Evolutionary conservation across 352 stramenopile genomes (phyloP).

Genomic region (Thraustotheca clavata): DNA sequence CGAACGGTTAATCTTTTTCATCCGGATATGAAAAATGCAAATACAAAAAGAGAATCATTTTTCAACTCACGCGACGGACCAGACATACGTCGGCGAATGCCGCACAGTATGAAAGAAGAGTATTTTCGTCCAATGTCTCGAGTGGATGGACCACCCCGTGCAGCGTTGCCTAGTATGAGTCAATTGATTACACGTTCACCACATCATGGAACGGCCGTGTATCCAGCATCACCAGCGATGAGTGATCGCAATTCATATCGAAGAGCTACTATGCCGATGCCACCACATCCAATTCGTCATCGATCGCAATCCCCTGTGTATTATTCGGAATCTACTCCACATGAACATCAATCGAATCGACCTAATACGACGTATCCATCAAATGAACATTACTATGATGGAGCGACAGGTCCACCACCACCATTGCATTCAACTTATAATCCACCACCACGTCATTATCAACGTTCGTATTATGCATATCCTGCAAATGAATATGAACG

Average conservation of each 20-base stretch:
- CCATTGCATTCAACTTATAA: not conserved
- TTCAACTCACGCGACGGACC: not conserved
- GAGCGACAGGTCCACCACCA: not conserved
- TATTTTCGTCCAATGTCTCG: not conserved
- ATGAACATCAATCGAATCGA: not conserved
- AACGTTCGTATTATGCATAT: not conserved
- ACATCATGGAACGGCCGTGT: not conserved
- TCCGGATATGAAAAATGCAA: conserved; percentile 2
- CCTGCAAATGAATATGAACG: not conserved
- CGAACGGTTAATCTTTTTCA: not conserved
- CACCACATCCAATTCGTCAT: not conserved
- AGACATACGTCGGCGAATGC: too few relatives aligned
- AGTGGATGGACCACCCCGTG: not conserved
- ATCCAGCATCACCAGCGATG: not conserved
- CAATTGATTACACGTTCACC: conserved; percentile 8
- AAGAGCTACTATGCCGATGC: too few relatives aligned
- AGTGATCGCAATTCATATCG: too few relatives aligned
- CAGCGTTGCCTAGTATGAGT: conserved; percentile 16
- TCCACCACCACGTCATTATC: conserved; percentile 2
- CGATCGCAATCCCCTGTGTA: not conserved
- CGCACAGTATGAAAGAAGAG: conserved; percentile 13
- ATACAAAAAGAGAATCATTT: not conserved
- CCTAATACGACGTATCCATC: not conserved
- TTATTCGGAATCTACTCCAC: not conserved
- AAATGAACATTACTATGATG: conserved; percentile 9